These are phyloP conservation scores for Amorphotheca resinae DNA, from an alignment of 495 filamentous ascomycete species.

Conservation along the genomic window DNA sequence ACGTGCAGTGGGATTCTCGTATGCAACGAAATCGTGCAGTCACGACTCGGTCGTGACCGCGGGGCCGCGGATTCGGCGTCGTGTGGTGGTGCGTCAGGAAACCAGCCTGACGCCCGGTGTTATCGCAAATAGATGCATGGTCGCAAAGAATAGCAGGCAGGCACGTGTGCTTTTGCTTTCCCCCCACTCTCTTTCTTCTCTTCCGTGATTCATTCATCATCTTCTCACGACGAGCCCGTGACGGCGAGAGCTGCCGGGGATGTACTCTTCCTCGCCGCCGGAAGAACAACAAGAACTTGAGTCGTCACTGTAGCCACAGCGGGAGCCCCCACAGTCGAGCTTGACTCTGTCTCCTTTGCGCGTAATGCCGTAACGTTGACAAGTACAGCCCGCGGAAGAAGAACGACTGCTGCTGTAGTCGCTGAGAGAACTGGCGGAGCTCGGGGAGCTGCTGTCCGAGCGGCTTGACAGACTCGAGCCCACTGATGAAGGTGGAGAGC, in stretches of 20 bases:
- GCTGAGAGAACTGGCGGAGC: constrained; percentile 58
- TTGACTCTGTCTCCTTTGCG: constrained; percentile 83
- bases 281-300: constrained; percentile 44
- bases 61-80: constrained; percentile 19
- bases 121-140: constrained; percentile 10
- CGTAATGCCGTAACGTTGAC: constrained; percentile 93
- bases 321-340: constrained; percentile 80
- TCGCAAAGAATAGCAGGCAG: constrained; percentile 22
- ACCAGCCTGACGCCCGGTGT: constrained; percentile 13
- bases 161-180: constrained; percentile 7
- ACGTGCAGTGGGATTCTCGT: constrained; percentile 7
- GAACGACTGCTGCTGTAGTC: constrained; percentile 43
- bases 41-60: constrained; percentile 1
- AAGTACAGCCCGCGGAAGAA: constrained; percentile 54
- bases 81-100: constrained; percentile 9
- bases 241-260: constrained; percentile 44
- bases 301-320: constrained; percentile 65
- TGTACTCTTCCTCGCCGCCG: constrained; percentile 52
- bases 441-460: constrained; percentile 59
- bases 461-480: constrained; percentile 67
- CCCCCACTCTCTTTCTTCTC: background rate
- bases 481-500: constrained; percentile 53
- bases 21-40: constrained; percentile 17
- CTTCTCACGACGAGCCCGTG: constrained; percentile 65
- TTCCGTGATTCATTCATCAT: constrained; percentile 8